A percentile compares a stretch with the other conserved stretches of the same genome.
These are phyloP conservation scores for Crithidia brevicula DNA, from an alignment of 208 protist genomes.

Conservation along the genomic window DNA sequence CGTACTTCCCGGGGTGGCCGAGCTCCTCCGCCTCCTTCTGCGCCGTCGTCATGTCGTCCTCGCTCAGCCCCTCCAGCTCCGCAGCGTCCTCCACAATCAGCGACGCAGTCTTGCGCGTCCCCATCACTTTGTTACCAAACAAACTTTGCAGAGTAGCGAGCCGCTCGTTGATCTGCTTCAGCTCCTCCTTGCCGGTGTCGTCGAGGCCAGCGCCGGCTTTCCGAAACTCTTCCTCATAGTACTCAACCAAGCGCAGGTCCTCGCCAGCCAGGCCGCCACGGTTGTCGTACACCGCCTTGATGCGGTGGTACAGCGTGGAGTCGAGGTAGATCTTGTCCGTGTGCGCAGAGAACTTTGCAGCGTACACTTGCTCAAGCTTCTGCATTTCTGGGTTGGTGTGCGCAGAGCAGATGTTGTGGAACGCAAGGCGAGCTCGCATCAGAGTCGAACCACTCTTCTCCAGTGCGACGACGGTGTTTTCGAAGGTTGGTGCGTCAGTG, in stretches of 20 bases:
- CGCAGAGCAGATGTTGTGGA: conserved; percentile 47
- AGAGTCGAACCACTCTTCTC: conserved; percentile 45
- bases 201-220: conserved; percentile 44
- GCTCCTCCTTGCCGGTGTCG: conserved; percentile 38
- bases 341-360: conserved; percentile 40
- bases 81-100: conserved; percentile 41
- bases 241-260: conserved; percentile 44
- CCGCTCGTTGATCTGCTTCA: conserved; percentile 50
- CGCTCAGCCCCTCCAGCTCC: conserved; percentile 47
- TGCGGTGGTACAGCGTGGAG: conserved; percentile 42
- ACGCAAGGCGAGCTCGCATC: conserved; percentile 21
- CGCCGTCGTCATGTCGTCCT: conserved; percentile 35
- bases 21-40: conserved; percentile 39
- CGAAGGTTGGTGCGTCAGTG: conserved; percentile 40
- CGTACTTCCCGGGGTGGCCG: conserved; percentile 46
- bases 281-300: conserved; percentile 50
- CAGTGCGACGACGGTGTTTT: conserved; percentile 56
- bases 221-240: conserved; percentile 41
- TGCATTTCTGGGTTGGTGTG: conserved; percentile 54
- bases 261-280: conserved; percentile 40
- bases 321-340: conserved; percentile 55
- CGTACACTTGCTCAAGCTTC: conserved; percentile 47
- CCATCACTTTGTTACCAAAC: conserved; percentile 49
- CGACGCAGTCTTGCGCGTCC: conserved; percentile 29
- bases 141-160: conserved; percentile 40